Conservation (phyloP, 768 basidiomycete genomes). For the Russula emetica region DNA sequence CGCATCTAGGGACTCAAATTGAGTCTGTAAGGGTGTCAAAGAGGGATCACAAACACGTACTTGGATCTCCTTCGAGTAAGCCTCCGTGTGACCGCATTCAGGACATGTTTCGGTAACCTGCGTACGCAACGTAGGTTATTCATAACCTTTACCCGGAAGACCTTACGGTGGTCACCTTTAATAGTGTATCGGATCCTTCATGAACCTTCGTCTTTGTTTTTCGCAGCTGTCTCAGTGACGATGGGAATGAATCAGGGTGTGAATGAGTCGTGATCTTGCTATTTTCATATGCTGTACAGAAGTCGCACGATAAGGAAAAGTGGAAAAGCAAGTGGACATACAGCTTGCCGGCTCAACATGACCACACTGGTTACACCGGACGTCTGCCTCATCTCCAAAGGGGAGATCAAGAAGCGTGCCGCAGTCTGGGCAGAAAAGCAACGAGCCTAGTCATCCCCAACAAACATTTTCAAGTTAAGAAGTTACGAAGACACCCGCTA, state of each 20-base stretch:
- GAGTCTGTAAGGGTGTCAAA: neutral
- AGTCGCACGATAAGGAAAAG: neutral
- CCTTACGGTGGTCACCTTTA: conserved; percentile 43
- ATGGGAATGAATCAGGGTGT: conserved; percentile 93
- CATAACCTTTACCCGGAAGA: neutral
- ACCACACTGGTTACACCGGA: conserved; percentile 85
- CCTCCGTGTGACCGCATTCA: conserved; percentile 75
- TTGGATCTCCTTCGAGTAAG: conserved; percentile 88
- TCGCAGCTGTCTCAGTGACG: conserved; percentile 75
- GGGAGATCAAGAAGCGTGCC: conserved; percentile 87
- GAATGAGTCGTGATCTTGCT: conserved; percentile 86
- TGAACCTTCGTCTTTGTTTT: conserved; percentile 85
- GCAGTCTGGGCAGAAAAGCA: conserved; percentile 92
- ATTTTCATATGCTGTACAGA: conserved; percentile 77
- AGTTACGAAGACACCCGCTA: neutral
- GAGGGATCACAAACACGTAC: conserved; percentile 38
- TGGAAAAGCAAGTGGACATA: conserved; percentile 42
- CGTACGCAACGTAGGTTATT: neutral
- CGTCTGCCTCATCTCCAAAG: conserved; percentile 61
- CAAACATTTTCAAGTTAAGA: neutral
- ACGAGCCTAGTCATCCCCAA: conserved; percentile 54
- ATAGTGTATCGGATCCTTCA: conserved; percentile 59
- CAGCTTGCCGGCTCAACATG: conserved; percentile 85
- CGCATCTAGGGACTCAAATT: conserved; percentile 50
- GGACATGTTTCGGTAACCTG: conserved; percentile 91